Evolutionary conservation across 2,329 filamentous ascomycete genomes (phyloP).

Genomic region (Cladobotryum protrusum): DNA sequence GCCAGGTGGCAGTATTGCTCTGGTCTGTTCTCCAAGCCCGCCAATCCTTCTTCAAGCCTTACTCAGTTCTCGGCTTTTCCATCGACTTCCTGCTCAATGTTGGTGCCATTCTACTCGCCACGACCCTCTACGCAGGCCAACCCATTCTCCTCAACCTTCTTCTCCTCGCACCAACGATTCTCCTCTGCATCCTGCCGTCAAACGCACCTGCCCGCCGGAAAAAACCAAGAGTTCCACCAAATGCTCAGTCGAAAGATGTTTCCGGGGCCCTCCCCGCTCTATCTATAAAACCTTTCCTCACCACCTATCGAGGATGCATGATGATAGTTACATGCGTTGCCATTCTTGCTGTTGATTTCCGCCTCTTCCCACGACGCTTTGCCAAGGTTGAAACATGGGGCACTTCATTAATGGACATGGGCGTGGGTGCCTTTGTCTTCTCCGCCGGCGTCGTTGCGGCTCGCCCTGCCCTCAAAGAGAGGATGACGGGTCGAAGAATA

Average conservation of each 20-base stretch:
- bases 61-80: constrained; percentile 59
- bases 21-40: constrained; percentile 87
- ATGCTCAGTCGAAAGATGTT: constrained; percentile 22
- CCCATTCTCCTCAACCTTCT: constrained; percentile 70
- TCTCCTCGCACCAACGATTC: constrained; percentile 62
- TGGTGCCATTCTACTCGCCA: constrained; percentile 72
- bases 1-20: constrained; percentile 70
- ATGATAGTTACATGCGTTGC: constrained; percentile 82
- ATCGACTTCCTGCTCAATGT: constrained; percentile 88
- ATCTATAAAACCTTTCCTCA: constrained; percentile 86
- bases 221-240: constrained; percentile 42
- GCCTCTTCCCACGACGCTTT: constrained; percentile 85
- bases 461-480: constrained; percentile 68
- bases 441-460: constrained; percentile 87
- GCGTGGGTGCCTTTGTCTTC: constrained; percentile 96
- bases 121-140: constrained; percentile 72
- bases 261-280: constrained; percentile 38
- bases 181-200: constrained; percentile 52
- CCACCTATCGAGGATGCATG: constrained; percentile 85
- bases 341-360: constrained; percentile 96
- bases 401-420: constrained; percentile 97
- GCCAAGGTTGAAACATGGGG: constrained; percentile 99
- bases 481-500: constrained; percentile 42
- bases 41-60: constrained; percentile 75
- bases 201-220: constrained; percentile 24